Conservation (phyloP, 75 land plant genomes). For the Azolla pinnata region DNA sequence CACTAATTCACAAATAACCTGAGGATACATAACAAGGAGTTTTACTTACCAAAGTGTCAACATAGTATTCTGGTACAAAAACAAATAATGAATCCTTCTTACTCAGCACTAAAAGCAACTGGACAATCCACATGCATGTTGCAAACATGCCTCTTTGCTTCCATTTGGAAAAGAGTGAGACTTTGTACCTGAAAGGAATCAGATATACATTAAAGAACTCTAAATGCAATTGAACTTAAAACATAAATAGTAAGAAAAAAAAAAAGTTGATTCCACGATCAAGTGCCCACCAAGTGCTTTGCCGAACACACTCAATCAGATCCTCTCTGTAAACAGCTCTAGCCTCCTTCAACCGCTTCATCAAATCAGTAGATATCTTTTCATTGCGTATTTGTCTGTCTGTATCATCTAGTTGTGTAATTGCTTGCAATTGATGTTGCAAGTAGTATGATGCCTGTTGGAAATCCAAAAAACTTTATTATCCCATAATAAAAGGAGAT, state of each 20-base stretch:
- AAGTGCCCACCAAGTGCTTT: conserved; percentile 88
- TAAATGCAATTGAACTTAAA: too few species aligned
- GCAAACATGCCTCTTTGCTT: conserved; percentile 99
- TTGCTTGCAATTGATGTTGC: conserved; percentile 80
- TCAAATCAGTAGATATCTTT: conserved; percentile 46
- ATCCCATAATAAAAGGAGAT: neutral
- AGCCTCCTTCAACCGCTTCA: conserved; percentile 76
- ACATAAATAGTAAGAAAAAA: too few species aligned
- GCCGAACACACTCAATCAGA: conserved; percentile 78
- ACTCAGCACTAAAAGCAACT: conserved; percentile 75
- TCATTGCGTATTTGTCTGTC: conserved; percentile 81
- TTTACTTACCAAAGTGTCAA: conserved; percentile 70
- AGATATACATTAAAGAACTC: too few species aligned
- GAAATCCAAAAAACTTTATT: too few species aligned
- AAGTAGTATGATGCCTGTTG: conserved; percentile 82
- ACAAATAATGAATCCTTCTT: conserved; percentile 47
- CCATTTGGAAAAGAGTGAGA: conserved; percentile 77
- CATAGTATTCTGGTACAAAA: conserved; percentile 82
- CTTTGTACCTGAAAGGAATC: conserved; percentile 93
- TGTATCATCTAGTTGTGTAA: conserved; percentile 78
- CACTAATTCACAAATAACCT: too few species aligned
- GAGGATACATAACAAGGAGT: neutral
- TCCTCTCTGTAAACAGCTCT: conserved; percentile 64
- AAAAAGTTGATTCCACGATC: too few species aligned
- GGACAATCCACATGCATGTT: conserved; percentile 88